phyloP scores from a whole-genome alignment of 2,329 filamentous ascomycete species.

The Fusarium sulawesiense region DNA sequence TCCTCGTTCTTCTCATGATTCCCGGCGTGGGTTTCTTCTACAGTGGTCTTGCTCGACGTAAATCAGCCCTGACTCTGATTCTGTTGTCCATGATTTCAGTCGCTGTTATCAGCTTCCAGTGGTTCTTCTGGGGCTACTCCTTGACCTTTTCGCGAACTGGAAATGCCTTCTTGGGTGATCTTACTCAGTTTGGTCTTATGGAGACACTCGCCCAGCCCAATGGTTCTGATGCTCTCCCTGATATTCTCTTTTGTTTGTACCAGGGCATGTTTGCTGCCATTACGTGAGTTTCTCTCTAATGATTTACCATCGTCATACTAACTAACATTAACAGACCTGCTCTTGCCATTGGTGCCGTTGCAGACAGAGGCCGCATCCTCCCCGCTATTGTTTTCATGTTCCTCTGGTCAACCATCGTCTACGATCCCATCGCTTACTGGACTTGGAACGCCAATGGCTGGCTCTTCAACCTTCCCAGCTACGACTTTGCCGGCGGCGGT shows the following conservation, averaged over 20 bases:
- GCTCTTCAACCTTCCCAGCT: slow-evolving; percentile 74
- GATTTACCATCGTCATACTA: not conserved
- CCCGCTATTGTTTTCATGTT: slow-evolving; percentile 75
- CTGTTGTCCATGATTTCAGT: slow-evolving; percentile 86
- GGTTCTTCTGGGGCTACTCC: slow-evolving; percentile 97
- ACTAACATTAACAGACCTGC: slow-evolving; percentile 57
- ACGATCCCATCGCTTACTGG: slow-evolving; percentile 80
- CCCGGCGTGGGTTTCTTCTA: slow-evolving; percentile 96
- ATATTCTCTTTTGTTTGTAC: slow-evolving; percentile 86
- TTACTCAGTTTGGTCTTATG: slow-evolving; percentile 84
- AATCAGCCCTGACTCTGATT: slow-evolving; percentile 87
- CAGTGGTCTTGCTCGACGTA: slow-evolving; percentile 87
- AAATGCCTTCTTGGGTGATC: slow-evolving; percentile 80
- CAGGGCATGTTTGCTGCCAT: slow-evolving; percentile 92
- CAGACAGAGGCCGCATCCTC: slow-evolving; percentile 70
- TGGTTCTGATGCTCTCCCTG: slow-evolving; percentile 77
- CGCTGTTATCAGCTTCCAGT: slow-evolving; percentile 85
- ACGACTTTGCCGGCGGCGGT: slow-evolving; percentile 81
- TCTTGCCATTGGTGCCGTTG: slow-evolving; percentile 69
- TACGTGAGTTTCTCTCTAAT: slow-evolving; percentile 69
- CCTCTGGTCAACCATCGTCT: slow-evolving; percentile 77
- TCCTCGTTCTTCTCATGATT: slow-evolving; percentile 90
- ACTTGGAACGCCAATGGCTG: slow-evolving; percentile 82
- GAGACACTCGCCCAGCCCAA: slow-evolving; percentile 81
- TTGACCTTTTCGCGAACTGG: slow-evolving; percentile 85